Evolutionary conservation across 192 early-diverging fungal genomes (phyloP).

Genomic region (Chytriomyces hyalinus): DNA sequence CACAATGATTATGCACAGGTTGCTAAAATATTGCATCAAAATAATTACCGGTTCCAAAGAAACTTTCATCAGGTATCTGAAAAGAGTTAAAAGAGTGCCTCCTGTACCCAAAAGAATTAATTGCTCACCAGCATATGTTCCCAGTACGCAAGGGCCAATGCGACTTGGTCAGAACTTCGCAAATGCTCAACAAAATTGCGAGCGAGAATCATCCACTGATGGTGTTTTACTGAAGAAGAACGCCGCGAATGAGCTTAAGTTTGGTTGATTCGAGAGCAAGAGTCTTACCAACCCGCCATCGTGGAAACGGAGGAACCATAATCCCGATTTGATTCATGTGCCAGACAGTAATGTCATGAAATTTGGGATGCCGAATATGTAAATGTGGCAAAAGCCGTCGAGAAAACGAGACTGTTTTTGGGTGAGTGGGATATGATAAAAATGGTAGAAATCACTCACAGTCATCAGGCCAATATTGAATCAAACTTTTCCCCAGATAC

Average conservation of each 20-base stretch:
- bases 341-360: constrained; percentile 3
- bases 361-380: neutral
- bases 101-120: neutral
- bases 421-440: neutral
- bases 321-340: constrained; percentile 23
- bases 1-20: too few species aligned
- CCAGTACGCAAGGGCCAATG: constrained; percentile 34
- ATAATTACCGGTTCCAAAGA: constrained; percentile 14
- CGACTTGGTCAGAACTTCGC: constrained; percentile 26
- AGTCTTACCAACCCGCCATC: constrained; percentile 33
- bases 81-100: neutral
- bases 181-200: constrained; percentile 34
- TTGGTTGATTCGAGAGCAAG: neutral
- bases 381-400: neutral
- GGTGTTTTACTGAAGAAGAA: constrained; percentile 41
- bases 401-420: neutral
- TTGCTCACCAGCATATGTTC: constrained; percentile 34
- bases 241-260: constrained; percentile 26
- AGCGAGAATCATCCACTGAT: constrained; percentile 48
- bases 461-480: constrained; percentile 49
- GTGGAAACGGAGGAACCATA: constrained; percentile 2
- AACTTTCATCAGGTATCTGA: constrained; percentile 45
- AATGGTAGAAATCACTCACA: constrained; percentile 13
- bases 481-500: constrained; percentile 37
- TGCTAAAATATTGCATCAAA: too few species aligned